These are phyloP conservation scores for Lolium multiflorum DNA, from an alignment of 176 grass and related monocot species.

Conservation along the genomic window DNA sequence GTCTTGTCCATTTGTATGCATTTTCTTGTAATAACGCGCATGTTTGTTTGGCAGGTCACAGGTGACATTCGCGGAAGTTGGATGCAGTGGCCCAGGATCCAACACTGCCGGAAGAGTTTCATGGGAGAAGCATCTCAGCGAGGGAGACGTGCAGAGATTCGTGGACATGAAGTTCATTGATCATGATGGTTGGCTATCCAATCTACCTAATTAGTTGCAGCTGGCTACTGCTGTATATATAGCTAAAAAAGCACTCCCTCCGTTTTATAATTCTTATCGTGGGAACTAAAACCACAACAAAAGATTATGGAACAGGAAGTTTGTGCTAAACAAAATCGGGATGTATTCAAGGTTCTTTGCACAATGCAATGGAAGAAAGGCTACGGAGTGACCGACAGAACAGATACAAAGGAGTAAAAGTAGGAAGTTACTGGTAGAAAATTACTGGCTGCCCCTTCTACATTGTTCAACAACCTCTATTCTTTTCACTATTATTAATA, in stretches of 20 bases:
- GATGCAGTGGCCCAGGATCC: slow-evolving; percentile 51
- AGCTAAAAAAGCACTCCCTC: neutral
- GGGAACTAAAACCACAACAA: too few species aligned
- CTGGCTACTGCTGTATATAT: neutral
- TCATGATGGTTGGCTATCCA: slow-evolving; percentile 45
- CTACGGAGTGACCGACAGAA: neutral
- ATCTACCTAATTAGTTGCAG: neutral
- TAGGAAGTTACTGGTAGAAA: neutral
- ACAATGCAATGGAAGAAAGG: neutral
- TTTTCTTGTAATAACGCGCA: too few species aligned
- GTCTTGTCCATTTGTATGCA: too few species aligned
- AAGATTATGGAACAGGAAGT: neutral
- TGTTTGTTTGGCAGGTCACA: slow-evolving; percentile 32
- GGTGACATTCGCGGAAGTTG: slow-evolving; percentile 43
- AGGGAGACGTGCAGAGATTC: slow-evolving; percentile 29
- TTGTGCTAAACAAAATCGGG: neutral
- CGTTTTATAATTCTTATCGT: too few species aligned
- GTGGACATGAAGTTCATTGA: slow-evolving; percentile 48
- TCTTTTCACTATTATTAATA: neutral
- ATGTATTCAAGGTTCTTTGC: neutral
- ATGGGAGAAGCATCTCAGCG: slow-evolving; percentile 53
- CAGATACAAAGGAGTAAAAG: neutral
- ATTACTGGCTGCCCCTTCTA: neutral
- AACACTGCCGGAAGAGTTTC: slow-evolving; percentile 4
- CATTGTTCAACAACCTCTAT: neutral